Conservation (phyloP, 2,329 filamentous ascomycete species). For the Cryphonectria parasitica region DNA sequence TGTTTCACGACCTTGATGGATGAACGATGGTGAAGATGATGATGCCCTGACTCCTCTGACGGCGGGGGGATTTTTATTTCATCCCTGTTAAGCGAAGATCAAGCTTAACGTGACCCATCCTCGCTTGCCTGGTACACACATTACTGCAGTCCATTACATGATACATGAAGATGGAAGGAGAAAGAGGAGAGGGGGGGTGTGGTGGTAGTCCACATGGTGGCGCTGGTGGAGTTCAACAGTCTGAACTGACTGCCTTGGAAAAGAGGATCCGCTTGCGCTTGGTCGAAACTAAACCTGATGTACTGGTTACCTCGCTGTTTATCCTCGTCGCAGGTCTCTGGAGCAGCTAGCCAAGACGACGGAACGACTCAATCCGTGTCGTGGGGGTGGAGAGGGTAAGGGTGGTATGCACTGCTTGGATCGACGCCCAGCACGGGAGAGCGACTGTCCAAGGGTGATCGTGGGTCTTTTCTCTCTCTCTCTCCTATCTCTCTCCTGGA, state of each 20-base stretch:
- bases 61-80: not conserved
- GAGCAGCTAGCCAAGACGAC: not conserved
- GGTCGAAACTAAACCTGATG: slow-evolving; percentile 7
- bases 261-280: not conserved
- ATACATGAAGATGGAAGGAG: not conserved
- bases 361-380: slow-evolving; percentile 1
- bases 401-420: not conserved
- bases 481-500: not conserved
- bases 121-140: not conserved
- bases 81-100: not conserved
- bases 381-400: not conserved
- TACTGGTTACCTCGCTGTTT: not conserved
- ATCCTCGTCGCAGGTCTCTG: not conserved
- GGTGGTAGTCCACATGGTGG: not conserved
- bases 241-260: not conserved
- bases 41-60: not conserved
- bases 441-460: slow-evolving; percentile 4
- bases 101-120: not conserved
- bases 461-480: not conserved
- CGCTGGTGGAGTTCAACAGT: not conserved
- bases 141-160: not conserved
- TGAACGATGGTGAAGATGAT: not conserved
- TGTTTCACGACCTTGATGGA: slow-evolving; percentile 2
- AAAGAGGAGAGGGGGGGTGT: not conserved
- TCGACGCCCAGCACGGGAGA: slow-evolving; percentile 7